These are phyloP conservation scores for Forsythia suspensa DNA, from an alignment of 257 asterid species.

Conservation along the genomic window DNA sequence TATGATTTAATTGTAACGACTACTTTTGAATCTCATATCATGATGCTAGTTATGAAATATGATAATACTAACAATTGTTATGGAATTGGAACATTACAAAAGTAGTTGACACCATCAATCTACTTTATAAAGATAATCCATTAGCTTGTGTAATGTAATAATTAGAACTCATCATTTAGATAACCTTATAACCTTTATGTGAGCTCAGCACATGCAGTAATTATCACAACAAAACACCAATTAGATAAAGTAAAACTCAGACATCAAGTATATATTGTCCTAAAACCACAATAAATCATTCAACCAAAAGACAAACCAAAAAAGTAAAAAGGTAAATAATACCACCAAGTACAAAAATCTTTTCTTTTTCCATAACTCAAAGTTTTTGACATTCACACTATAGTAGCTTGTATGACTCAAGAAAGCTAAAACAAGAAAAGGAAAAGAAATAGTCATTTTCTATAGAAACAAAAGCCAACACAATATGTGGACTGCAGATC, in stretches of 20 bases:
- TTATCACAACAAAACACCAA: background rate
- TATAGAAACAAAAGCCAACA: conserved; percentile 43
- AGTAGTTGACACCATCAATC: conserved; percentile 16
- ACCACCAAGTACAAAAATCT: conserved; percentile 49
- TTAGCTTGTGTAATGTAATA: background rate
- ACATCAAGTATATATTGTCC: background rate
- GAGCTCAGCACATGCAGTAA: background rate
- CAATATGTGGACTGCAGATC: conserved; percentile 28
- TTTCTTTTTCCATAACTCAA: conserved; percentile 38
- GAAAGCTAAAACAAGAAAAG: conserved; percentile 22
- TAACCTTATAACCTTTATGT: background rate
- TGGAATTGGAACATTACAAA: background rate
- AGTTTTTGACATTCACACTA: conserved; percentile 60
- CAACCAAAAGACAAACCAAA: conserved; percentile 34
- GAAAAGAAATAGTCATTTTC: conserved; percentile 39
- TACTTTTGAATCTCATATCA: background rate
- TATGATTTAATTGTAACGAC: background rate
- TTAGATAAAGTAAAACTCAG: background rate
- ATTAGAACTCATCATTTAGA: background rate
- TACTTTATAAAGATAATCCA: background rate
- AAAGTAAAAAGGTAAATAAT: conserved; percentile 26
- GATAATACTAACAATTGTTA: too few relatives aligned
- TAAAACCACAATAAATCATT: background rate
- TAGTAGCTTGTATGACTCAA: conserved; percentile 42
- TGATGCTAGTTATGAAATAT: too few relatives aligned